Base-by-base conservation (phyloP, 768 basidiomycete genomes). In the Aureoboletus auriporus region DNA sequence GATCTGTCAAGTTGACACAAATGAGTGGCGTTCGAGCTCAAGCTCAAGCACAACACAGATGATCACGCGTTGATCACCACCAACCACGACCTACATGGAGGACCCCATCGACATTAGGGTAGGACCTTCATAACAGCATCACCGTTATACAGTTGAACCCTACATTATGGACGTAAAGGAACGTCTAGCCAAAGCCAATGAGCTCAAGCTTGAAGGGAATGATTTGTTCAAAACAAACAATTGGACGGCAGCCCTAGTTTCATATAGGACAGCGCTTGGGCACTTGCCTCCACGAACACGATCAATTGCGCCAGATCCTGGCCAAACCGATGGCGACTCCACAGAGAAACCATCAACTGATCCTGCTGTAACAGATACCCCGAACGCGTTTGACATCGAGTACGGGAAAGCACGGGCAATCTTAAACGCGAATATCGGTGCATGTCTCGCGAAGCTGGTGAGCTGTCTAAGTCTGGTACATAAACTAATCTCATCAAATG, bases 371-470 rank as follows among this genome's bases (percentile, higher is more conserved):
- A 36, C 64, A 47, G 56, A 56, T 20, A 17, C 53, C 30, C 59
- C 69, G 17, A 55, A 63, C 12, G 68, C 65, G 29, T 50, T 76
- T n/a, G 74, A 81, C 33, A 36, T 55, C 33, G 72, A 80, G 44
- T 78, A 74, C 53, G 69, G 72, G 11, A 83, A 82, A 58, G 73
- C 77, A 23, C 77, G 89, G 45, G 82, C 91, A 28, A 74, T 89
- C 13, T 63, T 94, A 55, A 79, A 88, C 62, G 84, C 87, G n/a
- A 97, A 97, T 62, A 82, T 95, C 34, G 93, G 78, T 0, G 93
- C 93, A 44, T 94, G 92, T 58, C 74, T 83, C 62, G 75, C 89
- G 6, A 89, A 90, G 59, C 66, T 89, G 66, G 92, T 89, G 58
- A 61, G 83, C 58, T 16, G 20, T 31, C 44, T 28, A 12, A 8